Percentiles rank a stretch among this genome's conserved stretches.
These are phyloP conservation scores for Porphyra umbilicalis DNA, from an alignment of 31 red algal genomes.

Conservation along the genomic window DNA sequence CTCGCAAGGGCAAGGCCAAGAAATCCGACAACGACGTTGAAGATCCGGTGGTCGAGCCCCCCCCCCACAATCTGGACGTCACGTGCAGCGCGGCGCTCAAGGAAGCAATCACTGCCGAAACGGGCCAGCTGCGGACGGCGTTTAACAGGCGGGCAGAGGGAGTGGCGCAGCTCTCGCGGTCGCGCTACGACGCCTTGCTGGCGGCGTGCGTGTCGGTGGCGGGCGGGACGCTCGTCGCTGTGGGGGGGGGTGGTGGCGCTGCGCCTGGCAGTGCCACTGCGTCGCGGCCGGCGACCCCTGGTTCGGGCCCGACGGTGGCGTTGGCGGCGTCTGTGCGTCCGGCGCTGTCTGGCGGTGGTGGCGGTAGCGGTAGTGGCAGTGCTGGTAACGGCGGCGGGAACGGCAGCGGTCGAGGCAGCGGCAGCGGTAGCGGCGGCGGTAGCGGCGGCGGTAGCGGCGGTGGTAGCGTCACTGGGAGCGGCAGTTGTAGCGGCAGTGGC, in stretches of 20 bases:
- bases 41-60: not conserved
- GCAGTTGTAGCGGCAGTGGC: too few species aligned
- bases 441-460: not conserved
- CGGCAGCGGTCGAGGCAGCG: not conserved
- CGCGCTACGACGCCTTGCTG: not conserved
- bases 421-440: not conserved
- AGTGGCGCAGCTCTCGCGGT: not conserved
- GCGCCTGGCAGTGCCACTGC: not conserved
- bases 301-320: not conserved
- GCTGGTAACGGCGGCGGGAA: not conserved
- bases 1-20: not conserved
- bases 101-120: not conserved
- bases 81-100: not conserved
- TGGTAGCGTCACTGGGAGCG: not conserved
- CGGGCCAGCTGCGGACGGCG: not conserved
- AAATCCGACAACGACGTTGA: not conserved
- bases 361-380: too few species aligned
- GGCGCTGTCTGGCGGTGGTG: too few species aligned
- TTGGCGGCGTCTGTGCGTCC: too few species aligned
- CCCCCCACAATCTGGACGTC: not conserved
- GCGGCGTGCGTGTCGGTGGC: not conserved
- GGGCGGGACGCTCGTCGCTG: not conserved
- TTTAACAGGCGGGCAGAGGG: not conserved
- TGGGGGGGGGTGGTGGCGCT: not conserved
- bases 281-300: not conserved